phyloP scores from a whole-genome alignment of 805 yeast species.

The Starmerella apicola region DNA sequence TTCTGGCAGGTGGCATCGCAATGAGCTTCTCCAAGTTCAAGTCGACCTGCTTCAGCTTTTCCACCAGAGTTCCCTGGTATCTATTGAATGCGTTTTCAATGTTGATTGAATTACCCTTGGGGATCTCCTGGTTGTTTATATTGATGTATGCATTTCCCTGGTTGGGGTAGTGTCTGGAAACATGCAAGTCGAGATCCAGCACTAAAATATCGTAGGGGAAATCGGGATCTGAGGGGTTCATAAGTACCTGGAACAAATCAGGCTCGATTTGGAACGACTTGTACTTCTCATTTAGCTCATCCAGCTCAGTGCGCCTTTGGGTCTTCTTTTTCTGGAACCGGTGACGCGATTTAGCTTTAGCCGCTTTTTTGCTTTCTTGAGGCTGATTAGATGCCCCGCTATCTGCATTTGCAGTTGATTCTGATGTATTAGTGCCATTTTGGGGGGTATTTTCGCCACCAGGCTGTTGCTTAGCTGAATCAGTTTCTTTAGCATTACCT shows the following conservation, averaged over 20 bases:
- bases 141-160: conserved; percentile 11
- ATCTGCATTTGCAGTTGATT: no score
- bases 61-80: conserved; percentile 33
- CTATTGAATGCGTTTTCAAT: conserved; percentile 50
- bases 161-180: conserved; percentile 48
- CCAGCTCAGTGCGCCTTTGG: conserved; percentile 20
- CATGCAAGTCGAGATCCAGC: conserved; percentile 40
- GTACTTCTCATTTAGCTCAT: conserved; percentile 9
- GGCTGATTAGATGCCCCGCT: no score
- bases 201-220: conserved; percentile 52
- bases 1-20: conserved; percentile 45
- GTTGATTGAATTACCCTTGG: conserved; percentile 53
- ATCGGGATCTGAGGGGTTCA: conserved; percentile 54
- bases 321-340: conserved; percentile 9
- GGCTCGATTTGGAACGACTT: conserved; percentile 15
- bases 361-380: not conserved
- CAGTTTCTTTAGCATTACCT: no score
- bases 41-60: conserved; percentile 45
- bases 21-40: conserved; percentile 46
- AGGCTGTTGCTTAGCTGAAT: no score
- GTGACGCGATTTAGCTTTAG: not conserved
- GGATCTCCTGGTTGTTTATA: conserved; percentile 55
- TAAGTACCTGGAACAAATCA: conserved; percentile 14
- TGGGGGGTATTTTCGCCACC: no score
- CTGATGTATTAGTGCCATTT: no score